phyloP scores from a whole-genome alignment of 2,329 filamentous ascomycete species.

The Verticillium zaregamsianum region DNA sequence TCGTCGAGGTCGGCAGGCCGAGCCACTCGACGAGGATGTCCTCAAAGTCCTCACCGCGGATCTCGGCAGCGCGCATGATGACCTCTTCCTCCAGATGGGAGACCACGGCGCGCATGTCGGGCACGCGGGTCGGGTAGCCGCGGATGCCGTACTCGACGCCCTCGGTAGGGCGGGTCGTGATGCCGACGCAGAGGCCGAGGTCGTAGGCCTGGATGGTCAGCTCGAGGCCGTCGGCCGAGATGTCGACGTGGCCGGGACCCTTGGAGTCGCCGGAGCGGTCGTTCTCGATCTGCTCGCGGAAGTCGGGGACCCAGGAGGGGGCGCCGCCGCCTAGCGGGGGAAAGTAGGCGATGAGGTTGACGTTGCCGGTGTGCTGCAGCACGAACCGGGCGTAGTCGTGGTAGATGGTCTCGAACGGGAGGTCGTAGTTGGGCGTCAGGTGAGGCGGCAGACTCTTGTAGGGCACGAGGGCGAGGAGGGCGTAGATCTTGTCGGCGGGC shows the following conservation, averaged over 20 bases:
- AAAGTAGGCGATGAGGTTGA: neutral
- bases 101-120: neutral
- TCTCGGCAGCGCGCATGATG: neutral
- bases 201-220: neutral
- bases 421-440: neutral
- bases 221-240: neutral
- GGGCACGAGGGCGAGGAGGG: slow-evolving; percentile 12
- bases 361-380: neutral
- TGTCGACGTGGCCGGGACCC: neutral
- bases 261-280: neutral
- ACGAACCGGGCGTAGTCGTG: neutral
- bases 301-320: neutral
- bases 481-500: slow-evolving; percentile 18
- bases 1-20: neutral
- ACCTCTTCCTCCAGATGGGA: neutral
- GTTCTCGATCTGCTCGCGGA: neutral
- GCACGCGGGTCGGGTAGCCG: neutral
- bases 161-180: neutral
- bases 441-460: neutral
- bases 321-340: neutral
- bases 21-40: neutral
- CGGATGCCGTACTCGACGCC: neutral
- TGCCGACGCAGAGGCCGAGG: neutral
- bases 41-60: neutral
- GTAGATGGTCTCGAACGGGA: neutral